A percentile compares a stretch with the other conserved stretches of the same genome.
phyloP scores from a whole-genome alignment of 2,329 filamentous ascomycete genomes.

The Sporothrix brasiliensis region DNA sequence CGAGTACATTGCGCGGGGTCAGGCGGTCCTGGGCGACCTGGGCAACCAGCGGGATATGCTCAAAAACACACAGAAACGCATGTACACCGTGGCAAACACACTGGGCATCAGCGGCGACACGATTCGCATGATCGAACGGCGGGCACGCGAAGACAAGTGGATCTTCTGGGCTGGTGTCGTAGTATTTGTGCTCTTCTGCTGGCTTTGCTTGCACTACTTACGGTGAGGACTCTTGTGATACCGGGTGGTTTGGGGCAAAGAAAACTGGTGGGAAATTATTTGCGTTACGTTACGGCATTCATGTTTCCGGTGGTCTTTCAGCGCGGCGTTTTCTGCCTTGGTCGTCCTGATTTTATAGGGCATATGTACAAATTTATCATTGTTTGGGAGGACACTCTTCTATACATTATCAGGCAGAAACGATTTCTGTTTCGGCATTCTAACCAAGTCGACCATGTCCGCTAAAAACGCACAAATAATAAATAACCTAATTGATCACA shows the following conservation, averaged over 20 bases:
- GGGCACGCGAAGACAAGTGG: slow-evolving; percentile 95
- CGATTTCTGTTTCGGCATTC: neutral
- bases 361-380: neutral
- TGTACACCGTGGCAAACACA: slow-evolving; percentile 93
- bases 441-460: neutral
- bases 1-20: slow-evolving; percentile 88
- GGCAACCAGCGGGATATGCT: slow-evolving; percentile 90
- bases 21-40: slow-evolving; percentile 86
- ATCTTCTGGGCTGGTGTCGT: slow-evolving; percentile 89
- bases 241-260: neutral
- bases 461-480: neutral
- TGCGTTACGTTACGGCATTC: neutral
- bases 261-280: neutral
- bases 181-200: slow-evolving; percentile 89
- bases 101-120: slow-evolving; percentile 92
- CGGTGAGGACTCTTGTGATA: slow-evolving; percentile 50
- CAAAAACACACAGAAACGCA: slow-evolving; percentile 86
- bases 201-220: slow-evolving; percentile 83
- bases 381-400: neutral
- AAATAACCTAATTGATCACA: neutral
- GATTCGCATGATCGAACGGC: slow-evolving; percentile 91
- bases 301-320: slow-evolving; percentile 22
- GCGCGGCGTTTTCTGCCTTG: slow-evolving; percentile 33
- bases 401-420: neutral
- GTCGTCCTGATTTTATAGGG: neutral